These are phyloP conservation scores for Hirsutella rhossiliensis DNA, from an alignment of 2,329 filamentous ascomycete species.

Conservation along the genomic window DNA sequence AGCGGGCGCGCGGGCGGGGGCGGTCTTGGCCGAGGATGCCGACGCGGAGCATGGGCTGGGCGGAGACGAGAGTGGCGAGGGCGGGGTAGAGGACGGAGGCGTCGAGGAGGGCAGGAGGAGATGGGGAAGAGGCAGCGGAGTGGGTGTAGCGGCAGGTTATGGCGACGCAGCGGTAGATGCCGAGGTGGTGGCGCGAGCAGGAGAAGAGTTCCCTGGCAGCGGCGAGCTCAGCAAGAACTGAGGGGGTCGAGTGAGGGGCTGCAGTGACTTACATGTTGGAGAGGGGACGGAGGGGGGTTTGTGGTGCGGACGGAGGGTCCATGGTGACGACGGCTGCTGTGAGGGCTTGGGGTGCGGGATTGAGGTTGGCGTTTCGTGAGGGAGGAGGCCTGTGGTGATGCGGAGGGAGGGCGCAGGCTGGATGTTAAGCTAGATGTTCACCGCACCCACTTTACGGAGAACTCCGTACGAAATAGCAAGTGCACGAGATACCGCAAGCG, in stretches of 20 bases:
- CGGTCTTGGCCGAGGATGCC: slow-evolving; percentile 32
- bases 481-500: too few relatives aligned
- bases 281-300: neutral
- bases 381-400: neutral
- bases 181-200: slow-evolving; percentile 32
- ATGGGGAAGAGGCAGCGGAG: slow-evolving; percentile 19
- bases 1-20: slow-evolving; percentile 25
- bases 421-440: too few relatives aligned
- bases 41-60: slow-evolving; percentile 34
- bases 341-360: neutral
- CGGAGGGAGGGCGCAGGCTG: neutral
- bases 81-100: slow-evolving; percentile 13
- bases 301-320: neutral
- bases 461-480: too few relatives aligned
- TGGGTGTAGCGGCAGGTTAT: slow-evolving; percentile 30
- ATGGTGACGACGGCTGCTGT: neutral
- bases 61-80: slow-evolving; percentile 24
- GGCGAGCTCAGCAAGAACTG: too few relatives aligned
- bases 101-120: slow-evolving; percentile 18
- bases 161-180: slow-evolving; percentile 33
- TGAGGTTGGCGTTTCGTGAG: neutral
- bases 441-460: too few relatives aligned
- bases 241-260: neutral
- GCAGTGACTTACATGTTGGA: neutral
- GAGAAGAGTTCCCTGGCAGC: slow-evolving; percentile 29